Percentiles rank a stretch among this genome's conserved stretches.
Evolutionary conservation across 768 basidiomycete genomes (phyloP).

Genomic region (Xerocomus spinulosus): DNA sequence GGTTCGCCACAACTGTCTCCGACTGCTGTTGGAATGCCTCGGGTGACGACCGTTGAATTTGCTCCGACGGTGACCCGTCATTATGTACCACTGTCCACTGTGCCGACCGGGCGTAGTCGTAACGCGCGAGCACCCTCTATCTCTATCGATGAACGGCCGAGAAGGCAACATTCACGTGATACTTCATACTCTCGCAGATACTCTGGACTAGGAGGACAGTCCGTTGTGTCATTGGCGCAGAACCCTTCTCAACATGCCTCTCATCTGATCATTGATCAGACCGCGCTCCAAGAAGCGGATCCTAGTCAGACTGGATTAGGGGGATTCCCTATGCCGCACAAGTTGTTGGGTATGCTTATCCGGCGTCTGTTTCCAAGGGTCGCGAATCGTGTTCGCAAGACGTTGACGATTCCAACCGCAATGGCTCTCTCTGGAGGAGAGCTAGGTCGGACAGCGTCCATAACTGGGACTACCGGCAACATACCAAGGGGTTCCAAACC

Average conservation of each 20-base stretch:
- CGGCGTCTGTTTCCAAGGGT: slow-evolving; percentile 59
- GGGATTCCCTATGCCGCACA: slow-evolving; percentile 69
- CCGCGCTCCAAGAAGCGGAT: slow-evolving; percentile 8
- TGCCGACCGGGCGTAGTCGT: slow-evolving; percentile 25
- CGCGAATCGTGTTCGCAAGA: slow-evolving; percentile 54
- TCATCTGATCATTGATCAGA: slow-evolving; percentile 10
- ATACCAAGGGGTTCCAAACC: slow-evolving; percentile 39
- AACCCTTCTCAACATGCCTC: slow-evolving; percentile 14
- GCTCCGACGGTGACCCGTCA: slow-evolving; percentile 34
- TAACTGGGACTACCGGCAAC: slow-evolving; percentile 15
- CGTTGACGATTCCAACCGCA: slow-evolving; percentile 71
- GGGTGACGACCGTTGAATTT: slow-evolving; percentile 52
- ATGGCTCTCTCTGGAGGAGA: slow-evolving; percentile 44
- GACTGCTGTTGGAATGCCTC: slow-evolving; percentile 26
- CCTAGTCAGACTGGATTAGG: slow-evolving; percentile 53
- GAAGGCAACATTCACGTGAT: slow-evolving; percentile 6
- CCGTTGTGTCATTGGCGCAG: slow-evolving; percentile 14
- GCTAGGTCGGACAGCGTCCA: slow-evolving; percentile 25
- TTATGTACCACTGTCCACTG: slow-evolving; percentile 22
- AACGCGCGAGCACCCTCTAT: background rate
- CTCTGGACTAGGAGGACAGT: slow-evolving; percentile 7
- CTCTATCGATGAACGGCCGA: slow-evolving; percentile 4
- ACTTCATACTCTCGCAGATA: slow-evolving; percentile 14
- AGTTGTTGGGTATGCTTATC: slow-evolving; percentile 48
- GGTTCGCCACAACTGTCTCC: slow-evolving; percentile 4